Base-by-base conservation (phyloP, 345 rosid species). In the Cardamine occulta region DNA sequence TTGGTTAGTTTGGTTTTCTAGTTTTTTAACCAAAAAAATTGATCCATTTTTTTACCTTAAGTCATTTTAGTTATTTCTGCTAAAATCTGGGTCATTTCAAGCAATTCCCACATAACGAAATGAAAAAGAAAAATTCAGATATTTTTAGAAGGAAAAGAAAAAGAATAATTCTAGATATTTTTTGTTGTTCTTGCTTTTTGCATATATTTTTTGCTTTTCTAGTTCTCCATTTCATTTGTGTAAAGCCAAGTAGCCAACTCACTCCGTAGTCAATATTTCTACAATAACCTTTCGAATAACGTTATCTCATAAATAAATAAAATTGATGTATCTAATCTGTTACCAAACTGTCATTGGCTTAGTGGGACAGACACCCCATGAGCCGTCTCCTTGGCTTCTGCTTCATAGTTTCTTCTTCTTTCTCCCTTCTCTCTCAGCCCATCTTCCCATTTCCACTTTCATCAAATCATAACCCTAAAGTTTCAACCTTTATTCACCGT, bases 311-410 rank as follows among this genome's bases (percentile, higher is more conserved):
- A 35, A 35, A n/a, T 60, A n/a, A n/a, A n/a, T n/a, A n/a, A n/a
- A n/a, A n/a, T n/a, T n/a, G n/a, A 60, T 63, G 68, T 54, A 48
- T 65, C 73, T 71, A 77, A 72, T 72, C 77, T 78, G 77, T 78
- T 78, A 78, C 69, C 81, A 77, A 77, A 77, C 77, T 77, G 81
- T 78, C 77, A 78, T 78, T 57, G 72, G 81, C 62, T 72, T 63
- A 64, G 77, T 72, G 63, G 73, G 81, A 21, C 69, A 78, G 74
- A 66, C 81, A 72, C 4, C 73, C 81, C 81, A 78, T 78, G 81
- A 72, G 81, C 77, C 72, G 63, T 28, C 75, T 78, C 77, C 81
- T 78, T 72, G 81, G 77, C 81, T 78, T 78, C 77, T 72, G 81
- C 77, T 78, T 77, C 77, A 63, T 32, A 71, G 67, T 77, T 75